Evolutionary conservation across 169 alveolate genomes (phyloP), one percentile per base, ranked within the genome.

Genomic region (Plasmodium cynomolgi): DNA sequence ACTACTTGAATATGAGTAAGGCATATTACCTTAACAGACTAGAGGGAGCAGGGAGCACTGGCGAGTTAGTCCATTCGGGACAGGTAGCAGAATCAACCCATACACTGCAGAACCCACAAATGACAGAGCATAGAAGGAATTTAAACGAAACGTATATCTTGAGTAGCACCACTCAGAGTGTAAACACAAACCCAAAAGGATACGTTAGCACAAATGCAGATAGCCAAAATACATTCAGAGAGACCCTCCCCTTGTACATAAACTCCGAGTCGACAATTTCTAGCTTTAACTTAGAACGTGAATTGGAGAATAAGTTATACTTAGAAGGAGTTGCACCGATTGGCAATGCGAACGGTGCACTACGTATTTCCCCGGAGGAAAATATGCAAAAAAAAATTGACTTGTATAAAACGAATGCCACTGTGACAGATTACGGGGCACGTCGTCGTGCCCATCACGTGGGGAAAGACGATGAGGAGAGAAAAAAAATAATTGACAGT

Each of bases 221-320:
- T 71, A 71, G 93, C 39, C 26, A 75, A 86, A 86, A 75, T 34
- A 71, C 93, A 2, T 37, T 71, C 31, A 75, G 93, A 34, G 93
- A 86, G 3, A 86, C 84, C 8, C 41, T 56, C 29, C 93, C 93
- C 17, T 31, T 86, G 26, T 86, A 86, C 6, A 6, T 86, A 33
- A 86, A 86, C 68, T 86, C 93, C 15, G 82, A 74, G 81, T 86
- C 93, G 1, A 86, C 93, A 2, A 50, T 86, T 86, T 86, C 93
- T 13, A 86, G 93, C 37, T 86, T 86, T 26, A 86, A 86, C 31
- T 75, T 74, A 75, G 93, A 86, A 50, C 84, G 86, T 17, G 85
- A 86, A 33, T 26, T 41, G 15, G 93, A 86, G 41, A 31, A 56
- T 50, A 86, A 77, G 37, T 26, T 68, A 26, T 20, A 47, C 31